Percentiles rank a stretch among this genome's conserved stretches.
Conservation (phyloP, 169 alveolate genomes). For the Ichthyophthirius multifiliis region DNA sequence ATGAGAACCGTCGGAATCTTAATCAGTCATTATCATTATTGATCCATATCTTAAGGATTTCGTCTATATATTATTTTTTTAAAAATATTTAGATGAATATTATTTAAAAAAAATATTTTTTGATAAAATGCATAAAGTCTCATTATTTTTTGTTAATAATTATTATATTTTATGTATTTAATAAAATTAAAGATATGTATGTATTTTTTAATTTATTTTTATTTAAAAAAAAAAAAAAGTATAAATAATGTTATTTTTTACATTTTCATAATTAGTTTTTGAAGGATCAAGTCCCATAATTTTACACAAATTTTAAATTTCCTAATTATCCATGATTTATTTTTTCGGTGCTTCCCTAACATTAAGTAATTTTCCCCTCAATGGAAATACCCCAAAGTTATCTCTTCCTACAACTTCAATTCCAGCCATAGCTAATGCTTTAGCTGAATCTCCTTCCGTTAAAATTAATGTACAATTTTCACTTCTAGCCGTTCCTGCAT, state of each 20-base stretch:
- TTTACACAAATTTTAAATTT: constrained; percentile 95
- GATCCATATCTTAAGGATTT: constrained; percentile 96
- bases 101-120: not conserved
- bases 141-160: no score
- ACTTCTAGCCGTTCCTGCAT: constrained; percentile 96
- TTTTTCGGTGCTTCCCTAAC: constrained; percentile 98
- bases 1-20: constrained; percentile 99
- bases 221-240: not conserved
- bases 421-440: constrained; percentile 98
- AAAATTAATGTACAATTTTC: constrained; percentile 96
- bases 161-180: no score
- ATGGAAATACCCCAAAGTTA: constrained; percentile 98
- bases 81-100: not conserved
- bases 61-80: constrained; percentile 63
- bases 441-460: constrained; percentile 99
- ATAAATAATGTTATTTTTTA: no score
- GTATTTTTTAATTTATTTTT: not conserved
- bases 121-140: no score
- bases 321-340: constrained; percentile 94
- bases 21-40: constrained; percentile 99
- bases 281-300: constrained; percentile 93
- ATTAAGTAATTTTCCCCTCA: constrained; percentile 98
- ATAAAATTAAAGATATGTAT: not conserved
- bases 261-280: not conserved
- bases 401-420: constrained; percentile 98